A percentile compares a stretch with the other conserved stretches of the same genome.
Conservation (phyloP, 768 basidiomycete genomes). For the Melanogaster broomeanus region DNA sequence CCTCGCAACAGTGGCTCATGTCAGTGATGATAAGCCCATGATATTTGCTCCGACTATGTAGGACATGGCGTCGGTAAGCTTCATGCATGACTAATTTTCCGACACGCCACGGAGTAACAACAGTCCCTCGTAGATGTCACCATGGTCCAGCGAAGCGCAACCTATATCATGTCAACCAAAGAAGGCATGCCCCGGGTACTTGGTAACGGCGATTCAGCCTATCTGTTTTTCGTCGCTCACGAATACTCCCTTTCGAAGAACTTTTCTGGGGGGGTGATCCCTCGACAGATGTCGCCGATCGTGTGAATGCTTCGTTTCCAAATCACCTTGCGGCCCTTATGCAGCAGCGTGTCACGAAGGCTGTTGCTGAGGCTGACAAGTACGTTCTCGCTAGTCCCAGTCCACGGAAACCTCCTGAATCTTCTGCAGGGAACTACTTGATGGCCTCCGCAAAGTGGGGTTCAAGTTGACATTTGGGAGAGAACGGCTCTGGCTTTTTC, state of each 20-base stretch:
- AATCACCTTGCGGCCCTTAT: slow-evolving; percentile 26
- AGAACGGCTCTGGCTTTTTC: slow-evolving; percentile 51
- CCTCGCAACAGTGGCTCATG: neutral
- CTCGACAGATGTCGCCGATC: slow-evolving; percentile 55
- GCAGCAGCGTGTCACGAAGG: slow-evolving; percentile 38
- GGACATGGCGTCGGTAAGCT: slow-evolving; percentile 46
- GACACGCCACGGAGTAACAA: neutral
- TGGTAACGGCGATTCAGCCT: slow-evolving; percentile 11
- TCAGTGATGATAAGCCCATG: slow-evolving; percentile 41
- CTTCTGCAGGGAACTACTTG: slow-evolving; percentile 45
- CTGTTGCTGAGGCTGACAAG: slow-evolving; percentile 59
- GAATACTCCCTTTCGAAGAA: slow-evolving; percentile 13
- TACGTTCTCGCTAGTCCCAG: slow-evolving; percentile 21
- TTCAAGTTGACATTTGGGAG: slow-evolving; percentile 56
- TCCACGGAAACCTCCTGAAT: neutral
- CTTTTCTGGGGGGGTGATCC: slow-evolving; percentile 47
- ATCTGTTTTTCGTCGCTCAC: slow-evolving; percentile 10
- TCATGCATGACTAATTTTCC: neutral
- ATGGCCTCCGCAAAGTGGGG: slow-evolving; percentile 56
- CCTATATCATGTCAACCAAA: slow-evolving; percentile 51
- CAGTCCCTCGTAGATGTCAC: slow-evolving; percentile 38
- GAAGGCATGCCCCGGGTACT: slow-evolving; percentile 36
- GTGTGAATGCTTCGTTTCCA: slow-evolving; percentile 51
- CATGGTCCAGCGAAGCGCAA: slow-evolving; percentile 53
- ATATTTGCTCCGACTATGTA: slow-evolving; percentile 49